These are phyloP conservation scores for Maudiozyma pseudohumilis DNA, from an alignment of 805 yeast species.

Conservation along the genomic window DNA sequence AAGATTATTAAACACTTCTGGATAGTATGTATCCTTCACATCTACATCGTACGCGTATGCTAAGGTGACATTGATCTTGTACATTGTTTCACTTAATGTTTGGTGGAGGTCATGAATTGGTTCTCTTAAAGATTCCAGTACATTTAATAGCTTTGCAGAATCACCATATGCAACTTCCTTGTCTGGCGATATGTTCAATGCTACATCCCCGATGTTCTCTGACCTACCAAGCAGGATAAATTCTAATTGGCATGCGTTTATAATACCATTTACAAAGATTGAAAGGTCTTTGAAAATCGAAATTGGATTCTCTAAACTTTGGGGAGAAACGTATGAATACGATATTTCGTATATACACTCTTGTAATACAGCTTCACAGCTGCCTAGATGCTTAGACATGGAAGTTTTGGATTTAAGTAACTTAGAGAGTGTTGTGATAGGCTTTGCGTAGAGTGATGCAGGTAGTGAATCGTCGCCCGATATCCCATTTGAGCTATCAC, in stretches of 20 bases:
- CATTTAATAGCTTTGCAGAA: conserved; percentile 23
- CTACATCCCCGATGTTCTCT: conserved; percentile 8
- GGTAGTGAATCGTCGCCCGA: conserved; percentile 3
- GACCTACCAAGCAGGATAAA: conserved; percentile 29
- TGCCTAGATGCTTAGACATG: conserved; percentile 27
- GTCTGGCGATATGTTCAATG: conserved; percentile 15
- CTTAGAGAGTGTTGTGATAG: conserved; percentile 24
- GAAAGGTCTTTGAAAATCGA: conserved; percentile 27
- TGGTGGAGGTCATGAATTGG: conserved; percentile 31
- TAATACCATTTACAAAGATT: conserved; percentile 32
- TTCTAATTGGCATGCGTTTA: conserved; percentile 41
- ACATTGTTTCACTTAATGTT: conserved; percentile 28
- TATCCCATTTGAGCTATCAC: background rate
- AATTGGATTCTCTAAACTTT: conserved; percentile 30
- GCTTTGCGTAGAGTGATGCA: conserved; percentile 12
- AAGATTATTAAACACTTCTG: conserved; percentile 12
- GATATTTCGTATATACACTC: conserved; percentile 43
- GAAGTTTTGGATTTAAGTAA: conserved; percentile 28
- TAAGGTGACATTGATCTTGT: conserved; percentile 27
- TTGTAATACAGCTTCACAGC: conserved; percentile 32
- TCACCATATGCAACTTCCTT: conserved; percentile 33
- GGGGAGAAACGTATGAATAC: conserved; percentile 38
- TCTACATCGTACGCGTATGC: conserved; percentile 35
- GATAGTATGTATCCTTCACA: conserved; percentile 12
- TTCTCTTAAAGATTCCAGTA: conserved; percentile 24